Evolutionary conservation across 768 basidiomycete genomes (phyloP).

Genomic region (Panaeolus papilionaceus): DNA sequence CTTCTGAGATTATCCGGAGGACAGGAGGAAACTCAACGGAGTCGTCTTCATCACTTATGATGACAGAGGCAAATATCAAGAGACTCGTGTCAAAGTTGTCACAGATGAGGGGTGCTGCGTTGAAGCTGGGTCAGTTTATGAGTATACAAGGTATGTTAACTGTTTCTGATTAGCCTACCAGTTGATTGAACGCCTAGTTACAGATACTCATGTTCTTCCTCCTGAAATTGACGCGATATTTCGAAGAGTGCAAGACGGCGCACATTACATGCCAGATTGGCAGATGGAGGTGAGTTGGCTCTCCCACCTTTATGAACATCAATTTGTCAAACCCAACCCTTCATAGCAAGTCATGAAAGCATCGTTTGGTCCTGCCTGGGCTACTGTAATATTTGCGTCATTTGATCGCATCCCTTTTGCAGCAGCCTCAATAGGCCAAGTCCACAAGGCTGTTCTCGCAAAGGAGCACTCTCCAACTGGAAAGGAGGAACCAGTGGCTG

Average conservation of each 20-base stretch:
- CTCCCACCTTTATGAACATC: background rate
- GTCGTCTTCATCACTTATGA: slow-evolving; percentile 62
- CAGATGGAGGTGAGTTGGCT: slow-evolving; percentile 81
- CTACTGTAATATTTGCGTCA: slow-evolving; percentile 59
- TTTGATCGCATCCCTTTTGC: slow-evolving; percentile 93
- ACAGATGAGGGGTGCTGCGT: slow-evolving; percentile 94
- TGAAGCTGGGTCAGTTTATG: slow-evolving; percentile 97
- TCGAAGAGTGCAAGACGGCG: slow-evolving; percentile 90
- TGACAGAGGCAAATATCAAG: slow-evolving; percentile 91
- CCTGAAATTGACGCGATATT: slow-evolving; percentile 89
- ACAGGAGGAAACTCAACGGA: slow-evolving; percentile 49
- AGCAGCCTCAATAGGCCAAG: slow-evolving; percentile 97
- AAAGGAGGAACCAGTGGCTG: slow-evolving; percentile 64
- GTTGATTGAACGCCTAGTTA: background rate
- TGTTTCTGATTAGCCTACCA: background rate
- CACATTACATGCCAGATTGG: slow-evolving; percentile 99
- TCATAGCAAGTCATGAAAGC: slow-evolving; percentile 68
- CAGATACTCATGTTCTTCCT: slow-evolving; percentile 90
- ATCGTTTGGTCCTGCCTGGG: slow-evolving; percentile 83
- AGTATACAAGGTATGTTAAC: slow-evolving; percentile 81
- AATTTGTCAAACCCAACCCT: background rate
- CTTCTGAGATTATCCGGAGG: slow-evolving; percentile 83
- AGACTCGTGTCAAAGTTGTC: slow-evolving; percentile 92
- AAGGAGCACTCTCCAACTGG: slow-evolving; percentile 59
- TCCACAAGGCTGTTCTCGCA: slow-evolving; percentile 77